Evolutionary conservation across 768 basidiomycete genomes (phyloP), one percentile per base, ranked within the genome.

Genomic region (Panaeolus papilionaceus): DNA sequence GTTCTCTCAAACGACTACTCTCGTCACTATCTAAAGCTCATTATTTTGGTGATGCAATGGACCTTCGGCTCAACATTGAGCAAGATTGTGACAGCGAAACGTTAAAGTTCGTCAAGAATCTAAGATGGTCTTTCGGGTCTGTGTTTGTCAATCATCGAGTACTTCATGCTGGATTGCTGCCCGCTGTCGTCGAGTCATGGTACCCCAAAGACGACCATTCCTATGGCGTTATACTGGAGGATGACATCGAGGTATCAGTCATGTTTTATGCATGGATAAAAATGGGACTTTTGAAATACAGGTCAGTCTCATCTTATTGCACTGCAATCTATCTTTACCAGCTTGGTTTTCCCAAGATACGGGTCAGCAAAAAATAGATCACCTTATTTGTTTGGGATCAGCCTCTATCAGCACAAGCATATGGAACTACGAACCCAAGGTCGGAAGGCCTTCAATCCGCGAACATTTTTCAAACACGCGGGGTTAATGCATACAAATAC

Each of bases 151-250:
- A 93, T 64, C 92, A 90, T 72, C 86, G 95, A 28, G 83, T 94
- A 66, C 78, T 92, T n/a, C 89, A 89, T 66, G 94, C 89, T 2
- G 94, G 94, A 4, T 82, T 96, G 20, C 85, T 96, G 64, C 84
- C 92, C 2, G 92, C 94, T 6, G 88, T 96, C 14, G 91, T 95
- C 14, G 94, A 95, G 77, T 92, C 93, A 4, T 96, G 95, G 94
- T 96, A 93, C 74, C 94, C 95, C 4, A 78, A 81, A 28, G 83
- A 84, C 38, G 85, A 93, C 68, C 79, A 95, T 71, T 86, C 88
- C 1, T 95, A 94, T 74, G 94, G 91, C 7, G 75, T 96, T 20
- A 78, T 96, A 20, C 84, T 96, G 23, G 94, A 95, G 76, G 94
- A 96, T 72, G 94, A 96, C 74, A 83, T 94, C 10, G 95, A 96